Evolutionary conservation across 768 basidiomycete genomes (phyloP).

Genomic region (Kwoniella pini): DNA sequence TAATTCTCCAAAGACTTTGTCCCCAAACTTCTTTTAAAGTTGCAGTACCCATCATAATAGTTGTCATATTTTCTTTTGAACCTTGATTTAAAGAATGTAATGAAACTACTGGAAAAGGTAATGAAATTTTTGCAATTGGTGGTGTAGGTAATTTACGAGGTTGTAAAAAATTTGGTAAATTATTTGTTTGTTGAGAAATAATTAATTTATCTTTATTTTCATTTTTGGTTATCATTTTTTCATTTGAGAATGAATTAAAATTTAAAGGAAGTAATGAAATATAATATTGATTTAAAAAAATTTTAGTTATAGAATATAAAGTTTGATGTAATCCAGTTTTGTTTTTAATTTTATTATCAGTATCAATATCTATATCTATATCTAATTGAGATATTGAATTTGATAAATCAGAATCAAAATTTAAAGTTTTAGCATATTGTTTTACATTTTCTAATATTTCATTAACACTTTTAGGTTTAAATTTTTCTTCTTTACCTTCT

Average conservation of each 20-base stretch:
- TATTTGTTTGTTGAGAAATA: neutral
- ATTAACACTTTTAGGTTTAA: neutral
- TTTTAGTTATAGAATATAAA: conserved; percentile 11
- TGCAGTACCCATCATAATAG: conserved; percentile 42
- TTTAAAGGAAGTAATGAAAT: neutral
- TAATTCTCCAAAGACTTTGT: conserved; percentile 30
- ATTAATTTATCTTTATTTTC: neutral
- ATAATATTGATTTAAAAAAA: conserved; percentile 18
- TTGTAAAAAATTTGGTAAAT: conserved; percentile 37
- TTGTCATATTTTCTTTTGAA: conserved; percentile 42
- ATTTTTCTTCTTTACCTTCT: neutral
- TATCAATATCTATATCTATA: neutral
- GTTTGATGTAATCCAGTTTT: conserved; percentile 17
- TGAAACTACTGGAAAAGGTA: conserved; percentile 42
- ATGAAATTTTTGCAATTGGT: conserved; percentile 32
- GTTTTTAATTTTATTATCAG: neutral
- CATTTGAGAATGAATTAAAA: neutral
- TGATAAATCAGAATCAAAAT: too few species aligned
- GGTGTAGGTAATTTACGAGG: conserved; percentile 34
- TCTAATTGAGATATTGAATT: too few species aligned
- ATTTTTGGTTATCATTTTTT: too few species aligned
- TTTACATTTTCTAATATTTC: neutral
- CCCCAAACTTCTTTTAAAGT: conserved; percentile 35
- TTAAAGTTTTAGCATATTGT: neutral
- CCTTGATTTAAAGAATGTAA: conserved; percentile 26